phyloP scores from a whole-genome alignment of 768 basidiomycete species.

The Mycena maculata region DNA sequence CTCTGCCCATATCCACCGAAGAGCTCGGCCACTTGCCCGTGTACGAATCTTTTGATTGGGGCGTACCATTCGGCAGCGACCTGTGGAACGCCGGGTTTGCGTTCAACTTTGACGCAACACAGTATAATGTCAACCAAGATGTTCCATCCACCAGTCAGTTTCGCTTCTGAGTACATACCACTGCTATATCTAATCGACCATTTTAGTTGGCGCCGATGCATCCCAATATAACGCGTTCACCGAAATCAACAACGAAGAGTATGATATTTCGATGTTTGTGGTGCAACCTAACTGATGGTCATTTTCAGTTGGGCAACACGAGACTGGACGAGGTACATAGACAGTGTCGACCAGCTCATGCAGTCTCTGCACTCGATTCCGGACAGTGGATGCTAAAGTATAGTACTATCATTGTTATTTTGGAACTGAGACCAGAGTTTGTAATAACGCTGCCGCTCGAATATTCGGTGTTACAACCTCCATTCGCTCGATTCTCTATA shows the following conservation, averaged over 20 bases:
- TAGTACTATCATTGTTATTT: too few relatives aligned
- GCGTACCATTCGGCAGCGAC: background rate
- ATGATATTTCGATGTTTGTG: background rate
- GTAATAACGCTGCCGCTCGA: too few relatives aligned
- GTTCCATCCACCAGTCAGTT: background rate
- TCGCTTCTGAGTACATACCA: background rate
- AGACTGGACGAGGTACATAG: constrained; percentile 20
- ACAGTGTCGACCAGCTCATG: constrained; percentile 12
- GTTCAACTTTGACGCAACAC: constrained; percentile 5
- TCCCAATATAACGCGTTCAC: background rate
- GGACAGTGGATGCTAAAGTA: too few relatives aligned
- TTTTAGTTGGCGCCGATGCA: background rate
- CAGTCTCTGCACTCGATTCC: constrained; percentile 7
- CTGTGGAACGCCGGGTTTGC: background rate
- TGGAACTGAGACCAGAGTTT: too few relatives aligned
- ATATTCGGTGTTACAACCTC: too few relatives aligned
- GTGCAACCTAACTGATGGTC: background rate
- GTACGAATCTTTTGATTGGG: constrained; percentile 39
- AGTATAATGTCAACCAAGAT: background rate
- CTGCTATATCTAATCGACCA: background rate
- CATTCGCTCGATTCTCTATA: too few relatives aligned
- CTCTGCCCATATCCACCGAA: constrained; percentile 56
- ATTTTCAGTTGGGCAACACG: constrained; percentile 24
- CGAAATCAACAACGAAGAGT: constrained; percentile 6
- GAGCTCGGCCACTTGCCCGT: constrained; percentile 57